Evolutionary conservation across 2,329 filamentous ascomycete genomes (phyloP), one percentile per base, ranked within the genome.

Genomic region (Aspergillus quadrilineatus): DNA sequence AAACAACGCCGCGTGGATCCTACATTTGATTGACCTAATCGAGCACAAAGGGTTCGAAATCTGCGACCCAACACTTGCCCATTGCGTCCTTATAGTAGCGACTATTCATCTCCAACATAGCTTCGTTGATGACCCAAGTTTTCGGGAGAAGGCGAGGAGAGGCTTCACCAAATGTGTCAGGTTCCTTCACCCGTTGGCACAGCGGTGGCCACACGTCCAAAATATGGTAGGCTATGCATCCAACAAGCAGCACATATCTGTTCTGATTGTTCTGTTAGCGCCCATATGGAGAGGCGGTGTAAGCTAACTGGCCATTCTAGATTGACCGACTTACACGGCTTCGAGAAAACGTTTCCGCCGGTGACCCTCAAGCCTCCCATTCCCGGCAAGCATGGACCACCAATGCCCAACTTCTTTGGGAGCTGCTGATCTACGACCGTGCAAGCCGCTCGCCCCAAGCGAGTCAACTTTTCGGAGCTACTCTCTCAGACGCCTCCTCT

Each of bases 61-160:
- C 6, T 77, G 77, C 4, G 78, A 80, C 63, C 78, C 79, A 1
- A 73, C 79, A 22, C 62, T 80, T 9, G 77, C 76, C 1, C 80
- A 82, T 42, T 79, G 79, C 53, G 79, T 79, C 3, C 79, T 78
- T 0, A 77, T 82, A 2, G 77, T 82, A 3, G 80, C 80, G 0
- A 83, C 80, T 2, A 82, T 83, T 36, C 80, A 80, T 59, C 63
- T 83, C 2, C 80, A 83, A 59, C 76, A 82, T 34, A 82, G 79
- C 58, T 82, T 81, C 26, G 79, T 80, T n/a, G 71, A 72, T 52
- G 67, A 77, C 39, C 32, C 59, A 10, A 62, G 63, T 2, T 72
- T 76, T 36, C 69, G 76, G 36, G 65, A 73, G 46, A 69, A 76
- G 53, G 80, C 79, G 58, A 69, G 76, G 29, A 71, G 73, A 15